phyloP scores from a whole-genome alignment of 1,139 yeast genomes.

The Taphrina pruni region DNA sequence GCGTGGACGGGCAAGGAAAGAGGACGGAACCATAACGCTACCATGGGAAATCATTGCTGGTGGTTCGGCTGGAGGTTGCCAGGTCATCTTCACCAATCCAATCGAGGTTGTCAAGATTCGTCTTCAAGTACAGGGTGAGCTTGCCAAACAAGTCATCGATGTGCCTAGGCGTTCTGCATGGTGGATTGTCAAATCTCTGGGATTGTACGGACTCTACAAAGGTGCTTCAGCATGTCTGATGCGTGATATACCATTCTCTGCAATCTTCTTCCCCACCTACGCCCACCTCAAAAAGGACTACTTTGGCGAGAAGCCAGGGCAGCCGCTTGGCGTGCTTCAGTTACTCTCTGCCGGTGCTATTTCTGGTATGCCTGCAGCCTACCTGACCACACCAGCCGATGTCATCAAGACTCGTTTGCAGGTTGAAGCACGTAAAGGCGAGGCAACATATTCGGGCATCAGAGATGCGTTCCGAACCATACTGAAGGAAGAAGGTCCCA shows the following conservation, averaged over 20 bases:
- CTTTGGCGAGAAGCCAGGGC: conserved; percentile 80
- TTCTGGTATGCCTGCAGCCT: conserved; percentile 97
- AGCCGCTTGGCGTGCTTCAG: conserved; percentile 76
- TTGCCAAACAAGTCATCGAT: conserved; percentile 55
- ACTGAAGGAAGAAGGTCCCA: conserved; percentile 73
- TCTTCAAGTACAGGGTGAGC: conserved; percentile 90
- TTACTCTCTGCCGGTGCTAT: conserved; percentile 85
- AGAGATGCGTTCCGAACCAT: conserved; percentile 77
- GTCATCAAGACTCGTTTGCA: conserved; percentile 95
- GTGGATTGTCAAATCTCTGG: conserved; percentile 76
- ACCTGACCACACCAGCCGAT: conserved; percentile 76
- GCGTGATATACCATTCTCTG: conserved; percentile 96
- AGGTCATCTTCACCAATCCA: conserved; percentile 94
- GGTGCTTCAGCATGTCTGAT: conserved; percentile 91
- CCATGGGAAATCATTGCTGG: conserved; percentile 85
- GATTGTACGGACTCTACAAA: conserved; percentile 82
- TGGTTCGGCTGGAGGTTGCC: conserved; percentile 94
- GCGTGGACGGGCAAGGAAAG: conserved; percentile 70
- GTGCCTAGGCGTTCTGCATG: conserved; percentile 63
- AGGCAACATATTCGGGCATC: conserved; percentile 76
- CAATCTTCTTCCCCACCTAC: conserved; percentile 96
- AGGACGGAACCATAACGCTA: conserved; percentile 64
- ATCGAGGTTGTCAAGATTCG: conserved; percentile 94
- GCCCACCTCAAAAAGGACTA: conserved; percentile 85
- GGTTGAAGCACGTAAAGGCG: conserved; percentile 79